Conservation (phyloP, 305 asterid species). For the Solanum hybrid region DNA sequence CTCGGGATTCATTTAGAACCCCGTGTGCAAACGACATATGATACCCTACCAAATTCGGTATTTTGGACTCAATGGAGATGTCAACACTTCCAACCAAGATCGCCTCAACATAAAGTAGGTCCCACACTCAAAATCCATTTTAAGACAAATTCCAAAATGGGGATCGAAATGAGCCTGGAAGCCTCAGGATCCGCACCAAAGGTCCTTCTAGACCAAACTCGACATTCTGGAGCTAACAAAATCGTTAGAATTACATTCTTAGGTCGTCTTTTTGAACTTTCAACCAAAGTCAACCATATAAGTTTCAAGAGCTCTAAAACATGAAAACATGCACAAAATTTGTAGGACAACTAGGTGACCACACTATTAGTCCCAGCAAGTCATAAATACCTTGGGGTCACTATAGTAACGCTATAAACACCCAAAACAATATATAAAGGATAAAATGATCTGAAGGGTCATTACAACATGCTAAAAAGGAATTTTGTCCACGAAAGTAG, state of each 20-base stretch:
- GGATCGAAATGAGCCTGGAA: not conserved
- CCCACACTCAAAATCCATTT: not conserved
- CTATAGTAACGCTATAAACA: not conserved
- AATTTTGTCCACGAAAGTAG: not conserved
- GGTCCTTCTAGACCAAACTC: not conserved
- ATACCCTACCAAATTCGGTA: not conserved
- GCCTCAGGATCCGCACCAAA: not conserved
- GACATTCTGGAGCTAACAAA: not conserved
- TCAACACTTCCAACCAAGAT: not conserved
- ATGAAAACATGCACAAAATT: not conserved
- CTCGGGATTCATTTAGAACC: not conserved
- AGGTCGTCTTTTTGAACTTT: not conserved
- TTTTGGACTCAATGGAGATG: not conserved
- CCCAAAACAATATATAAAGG: not conserved
- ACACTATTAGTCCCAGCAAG: not conserved
- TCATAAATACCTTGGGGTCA: not conserved
- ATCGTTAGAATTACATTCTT: not conserved
- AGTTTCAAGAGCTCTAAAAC: not conserved
- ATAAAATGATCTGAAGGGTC: not conserved
- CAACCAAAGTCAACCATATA: not conserved
- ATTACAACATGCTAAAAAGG: not conserved
- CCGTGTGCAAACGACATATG: not conserved
- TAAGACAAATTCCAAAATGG: not conserved
- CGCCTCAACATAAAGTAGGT: not conserved
- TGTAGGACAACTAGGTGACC: not conserved